These are phyloP conservation scores for Sugiyamaella mastotermitis DNA, from an alignment of 805 yeast species.

Conservation along the genomic window DNA sequence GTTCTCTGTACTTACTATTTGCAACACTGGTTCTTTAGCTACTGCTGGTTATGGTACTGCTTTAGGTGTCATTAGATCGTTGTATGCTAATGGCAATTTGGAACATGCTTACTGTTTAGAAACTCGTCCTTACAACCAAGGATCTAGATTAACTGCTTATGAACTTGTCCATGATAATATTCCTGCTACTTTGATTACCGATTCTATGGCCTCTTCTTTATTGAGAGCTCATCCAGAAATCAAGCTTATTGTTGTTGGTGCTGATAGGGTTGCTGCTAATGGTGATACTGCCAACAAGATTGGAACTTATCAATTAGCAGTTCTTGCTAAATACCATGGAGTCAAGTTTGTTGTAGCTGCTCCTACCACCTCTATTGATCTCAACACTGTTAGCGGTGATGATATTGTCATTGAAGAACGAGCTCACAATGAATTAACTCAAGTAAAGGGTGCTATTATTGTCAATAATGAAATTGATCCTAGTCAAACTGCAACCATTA, in stretches of 20 bases:
- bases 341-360: slow-evolving; percentile 91
- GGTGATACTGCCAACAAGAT: slow-evolving; percentile 97
- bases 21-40: slow-evolving; percentile 95
- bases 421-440: slow-evolving; percentile 71
- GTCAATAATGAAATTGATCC: slow-evolving; percentile 25
- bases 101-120: slow-evolving; percentile 81
- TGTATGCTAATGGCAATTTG: slow-evolving; percentile 46
- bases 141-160: slow-evolving; percentile 86
- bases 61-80: slow-evolving; percentile 79
- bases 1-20: slow-evolving; percentile 80
- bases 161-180: slow-evolving; percentile 81
- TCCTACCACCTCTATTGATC: slow-evolving; percentile 86
- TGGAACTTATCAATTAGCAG: slow-evolving; percentile 86
- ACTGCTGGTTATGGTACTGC: slow-evolving; percentile 99
- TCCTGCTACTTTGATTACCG: slow-evolving; percentile 85
- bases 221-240: slow-evolving; percentile 59
- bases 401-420: slow-evolving; percentile 83
- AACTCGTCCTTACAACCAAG: slow-evolving; percentile 96
- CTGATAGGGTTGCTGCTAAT: slow-evolving; percentile 86
- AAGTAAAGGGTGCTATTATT: slow-evolving; percentile 63
- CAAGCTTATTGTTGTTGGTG: slow-evolving; percentile 86
- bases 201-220: slow-evolving; percentile 83
- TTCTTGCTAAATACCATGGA: slow-evolving; percentile 59
- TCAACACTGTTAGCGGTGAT: slow-evolving; percentile 57
- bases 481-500: slow-evolving; percentile 45